Conservation (phyloP, 2,329 filamentous ascomycete species). For the Volutella citrinella region DNA sequence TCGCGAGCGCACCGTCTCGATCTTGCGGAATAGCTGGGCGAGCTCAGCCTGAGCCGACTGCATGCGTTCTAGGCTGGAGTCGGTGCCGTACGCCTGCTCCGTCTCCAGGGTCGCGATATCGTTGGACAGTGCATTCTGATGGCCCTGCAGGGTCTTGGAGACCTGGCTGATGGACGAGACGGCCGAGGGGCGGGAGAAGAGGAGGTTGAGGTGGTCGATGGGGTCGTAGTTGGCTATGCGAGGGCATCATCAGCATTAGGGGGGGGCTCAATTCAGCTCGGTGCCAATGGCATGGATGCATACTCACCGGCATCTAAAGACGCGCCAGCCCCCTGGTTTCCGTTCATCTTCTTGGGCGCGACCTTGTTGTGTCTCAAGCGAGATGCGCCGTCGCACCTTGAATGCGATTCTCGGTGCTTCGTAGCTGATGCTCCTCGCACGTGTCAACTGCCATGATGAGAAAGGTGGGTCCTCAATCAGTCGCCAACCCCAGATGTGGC, state of each 20-base stretch:
- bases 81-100: constrained; percentile 79
- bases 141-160: constrained; percentile 67
- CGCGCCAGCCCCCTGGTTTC: constrained; percentile 31
- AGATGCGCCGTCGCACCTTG: too few species aligned
- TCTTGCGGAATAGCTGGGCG: constrained; percentile 86
- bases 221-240: constrained; percentile 76
- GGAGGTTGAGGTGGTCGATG: constrained; percentile 85
- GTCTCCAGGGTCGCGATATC: constrained; percentile 73
- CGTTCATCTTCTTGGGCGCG: constrained; percentile 44
- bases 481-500: constrained; percentile 14
- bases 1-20: constrained; percentile 85
- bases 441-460: constrained; percentile 26
- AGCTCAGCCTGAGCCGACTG: constrained; percentile 88
- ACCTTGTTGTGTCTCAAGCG: constrained; percentile 8
- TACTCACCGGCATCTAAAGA: constrained; percentile 45
- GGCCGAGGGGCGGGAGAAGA: constrained; percentile 87
- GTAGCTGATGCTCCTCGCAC: constrained; percentile 22
- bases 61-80: constrained; percentile 86
- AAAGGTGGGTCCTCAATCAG: constrained; percentile 20
- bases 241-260: constrained; percentile 17
- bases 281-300: constrained; percentile 6
- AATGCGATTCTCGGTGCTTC: constrained; percentile 2
- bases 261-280: constrained; percentile 10
- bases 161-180: constrained; percentile 74
- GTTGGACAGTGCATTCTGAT: constrained; percentile 78